Conservation (phyloP, 2,329 filamentous ascomycete genomes). For the Sporothrix protearum region DNA sequence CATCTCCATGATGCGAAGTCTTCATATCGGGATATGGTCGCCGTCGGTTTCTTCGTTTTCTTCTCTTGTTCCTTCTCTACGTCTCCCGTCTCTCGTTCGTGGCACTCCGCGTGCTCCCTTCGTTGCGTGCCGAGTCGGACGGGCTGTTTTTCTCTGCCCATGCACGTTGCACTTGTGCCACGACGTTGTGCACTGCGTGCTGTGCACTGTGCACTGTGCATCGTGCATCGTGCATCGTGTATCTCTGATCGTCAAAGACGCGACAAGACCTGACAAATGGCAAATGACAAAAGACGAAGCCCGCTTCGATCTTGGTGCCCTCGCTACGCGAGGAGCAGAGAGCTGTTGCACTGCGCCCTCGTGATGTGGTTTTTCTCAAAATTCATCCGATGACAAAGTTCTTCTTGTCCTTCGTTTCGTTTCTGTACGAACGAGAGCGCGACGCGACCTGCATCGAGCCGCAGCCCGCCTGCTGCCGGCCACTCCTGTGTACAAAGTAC, state of each 20-base stretch:
- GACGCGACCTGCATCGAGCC: background rate
- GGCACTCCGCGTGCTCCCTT: background rate
- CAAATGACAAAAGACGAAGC: background rate
- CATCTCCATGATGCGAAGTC: background rate
- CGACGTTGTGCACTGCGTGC: too few relatives aligned
- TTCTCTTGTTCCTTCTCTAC: too few relatives aligned
- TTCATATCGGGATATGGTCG: too few relatives aligned
- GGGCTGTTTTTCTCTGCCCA: background rate
- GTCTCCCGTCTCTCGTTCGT: background rate
- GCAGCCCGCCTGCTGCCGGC: background rate
- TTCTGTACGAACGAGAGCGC: background rate
- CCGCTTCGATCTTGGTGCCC: background rate
- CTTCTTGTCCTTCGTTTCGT: background rate
- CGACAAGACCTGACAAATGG: background rate
- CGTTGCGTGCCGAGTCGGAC: background rate
- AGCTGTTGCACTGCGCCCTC: constrained; percentile 4
- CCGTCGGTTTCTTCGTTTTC: background rate
- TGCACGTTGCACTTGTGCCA: too few relatives aligned
- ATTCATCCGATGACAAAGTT: background rate
- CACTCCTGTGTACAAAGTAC: background rate
- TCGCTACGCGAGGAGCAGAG: background rate
- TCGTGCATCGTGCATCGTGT: background rate
- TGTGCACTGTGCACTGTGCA: too few relatives aligned
- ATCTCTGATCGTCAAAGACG: background rate
- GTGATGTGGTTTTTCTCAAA: background rate